Percentiles rank a stretch among this genome's conserved stretches.
Evolutionary conservation across 139 green algal genomes (phyloP).

Genomic region (Prasinococcaceae sp.): DNA sequence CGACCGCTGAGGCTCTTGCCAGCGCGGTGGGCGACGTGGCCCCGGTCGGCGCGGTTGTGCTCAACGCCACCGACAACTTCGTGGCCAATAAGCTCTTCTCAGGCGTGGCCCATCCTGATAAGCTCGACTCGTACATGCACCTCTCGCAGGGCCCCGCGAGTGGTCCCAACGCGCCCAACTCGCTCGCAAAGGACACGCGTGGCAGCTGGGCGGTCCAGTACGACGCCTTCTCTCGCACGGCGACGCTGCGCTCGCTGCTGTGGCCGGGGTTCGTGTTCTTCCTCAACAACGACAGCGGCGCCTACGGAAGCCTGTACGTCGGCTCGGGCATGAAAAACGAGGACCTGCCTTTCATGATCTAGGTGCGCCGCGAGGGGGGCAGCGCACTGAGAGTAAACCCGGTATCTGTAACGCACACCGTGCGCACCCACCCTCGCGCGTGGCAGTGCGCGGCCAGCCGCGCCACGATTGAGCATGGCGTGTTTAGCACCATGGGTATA

Average conservation of each 20-base stretch:
- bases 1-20: too few species aligned
- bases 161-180: background rate
- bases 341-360: conserved; percentile 6
- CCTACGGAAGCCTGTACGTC: conserved; percentile 1
- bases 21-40: too few species aligned
- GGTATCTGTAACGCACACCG: too few species aligned
- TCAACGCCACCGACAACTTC: background rate
- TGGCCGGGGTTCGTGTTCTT: conserved; percentile 1
- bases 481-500: too few species aligned
- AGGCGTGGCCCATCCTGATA: too few species aligned
- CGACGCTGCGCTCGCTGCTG: background rate
- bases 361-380: too few species aligned
- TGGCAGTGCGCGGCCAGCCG: too few species aligned
- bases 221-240: background rate
- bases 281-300: too few species aligned
- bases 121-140: background rate
- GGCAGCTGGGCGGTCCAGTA: background rate
- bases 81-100: conserved; percentile 1
- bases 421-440: too few species aligned
- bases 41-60: background rate
- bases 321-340: background rate
- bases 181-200: too few species aligned
- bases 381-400: too few species aligned
- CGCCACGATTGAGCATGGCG: too few species aligned
- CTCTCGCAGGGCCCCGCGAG: background rate